Evolutionary conservation across 1,139 yeast genomes (phyloP).

Genomic region (Yamadazyma taylorii): DNA sequence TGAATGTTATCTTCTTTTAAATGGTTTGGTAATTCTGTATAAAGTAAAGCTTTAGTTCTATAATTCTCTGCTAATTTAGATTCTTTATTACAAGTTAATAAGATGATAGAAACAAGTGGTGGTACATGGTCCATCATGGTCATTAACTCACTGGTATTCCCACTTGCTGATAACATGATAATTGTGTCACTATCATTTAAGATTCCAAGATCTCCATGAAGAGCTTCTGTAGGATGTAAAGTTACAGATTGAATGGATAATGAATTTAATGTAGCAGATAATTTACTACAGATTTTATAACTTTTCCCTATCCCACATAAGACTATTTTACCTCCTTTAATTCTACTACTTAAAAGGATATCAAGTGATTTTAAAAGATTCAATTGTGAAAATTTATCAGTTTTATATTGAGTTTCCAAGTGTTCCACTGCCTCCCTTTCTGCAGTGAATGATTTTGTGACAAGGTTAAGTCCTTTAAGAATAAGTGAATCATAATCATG

Average conservation of each 20-base stretch:
- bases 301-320: slow-evolving; percentile 86
- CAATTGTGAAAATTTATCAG: slow-evolving; percentile 44
- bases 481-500: slow-evolving; percentile 12
- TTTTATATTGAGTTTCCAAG: slow-evolving; percentile 30
- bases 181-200: slow-evolving; percentile 62
- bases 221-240: slow-evolving; percentile 83
- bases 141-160: slow-evolving; percentile 77
- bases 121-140: slow-evolving; percentile 61
- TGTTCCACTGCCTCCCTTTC: slow-evolving; percentile 38
- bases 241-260: slow-evolving; percentile 66
- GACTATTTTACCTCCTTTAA: slow-evolving; percentile 64
- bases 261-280: slow-evolving; percentile 81
- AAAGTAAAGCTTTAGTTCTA: slow-evolving; percentile 51
- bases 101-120: slow-evolving; percentile 50
- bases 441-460: slow-evolving; percentile 24
- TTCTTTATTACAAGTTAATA: slow-evolving; percentile 60
- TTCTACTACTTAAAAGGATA: slow-evolving; percentile 48
- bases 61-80: slow-evolving; percentile 48
- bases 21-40: slow-evolving; percentile 60
- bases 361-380: slow-evolving; percentile 52
- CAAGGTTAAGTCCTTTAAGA: slow-evolving; percentile 10
- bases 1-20: slow-evolving; percentile 65
- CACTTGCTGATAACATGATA: slow-evolving; percentile 74
- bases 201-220: slow-evolving; percentile 87
- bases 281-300: slow-evolving; percentile 71